These are phyloP conservation scores for Coniochaeta ligniaria DNA, from an alignment of 2,329 filamentous ascomycete species.

Conservation along the genomic window DNA sequence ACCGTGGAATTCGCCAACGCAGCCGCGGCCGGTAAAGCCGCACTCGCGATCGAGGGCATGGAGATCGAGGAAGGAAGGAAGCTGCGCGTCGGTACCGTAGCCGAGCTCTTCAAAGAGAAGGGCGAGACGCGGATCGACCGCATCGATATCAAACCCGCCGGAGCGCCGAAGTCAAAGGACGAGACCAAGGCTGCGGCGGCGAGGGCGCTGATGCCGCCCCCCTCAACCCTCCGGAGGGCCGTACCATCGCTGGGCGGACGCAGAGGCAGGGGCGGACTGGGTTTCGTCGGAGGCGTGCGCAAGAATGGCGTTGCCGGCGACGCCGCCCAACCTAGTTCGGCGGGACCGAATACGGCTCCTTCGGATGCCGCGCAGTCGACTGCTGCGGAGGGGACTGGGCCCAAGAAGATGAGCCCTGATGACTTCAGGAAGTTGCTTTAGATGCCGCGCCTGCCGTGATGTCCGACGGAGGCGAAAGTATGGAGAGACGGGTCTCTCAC, in stretches of 20 bases:
- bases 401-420: neutral
- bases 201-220: slow-evolving; percentile 34
- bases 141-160: slow-evolving; percentile 31
- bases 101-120: slow-evolving; percentile 47
- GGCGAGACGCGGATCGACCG: slow-evolving; percentile 35
- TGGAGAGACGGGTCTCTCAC: neutral
- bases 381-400: neutral
- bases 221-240: slow-evolving; percentile 31
- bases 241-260: neutral
- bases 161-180: slow-evolving; percentile 17
- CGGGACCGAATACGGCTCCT: neutral
- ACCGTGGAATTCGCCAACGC: slow-evolving; percentile 74
- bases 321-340: neutral
- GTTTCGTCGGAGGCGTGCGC: neutral
- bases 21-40: slow-evolving; percentile 63
- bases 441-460: neutral
- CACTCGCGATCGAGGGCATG: slow-evolving; percentile 49
- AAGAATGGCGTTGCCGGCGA: neutral
- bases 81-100: slow-evolving; percentile 46
- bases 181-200: slow-evolving; percentile 19
- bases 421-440: neutral
- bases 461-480: neutral
- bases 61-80: slow-evolving; percentile 44
- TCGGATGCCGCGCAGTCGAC: neutral
- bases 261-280: neutral